Percentiles rank a stretch among this genome's conserved stretches.
phyloP scores from a whole-genome alignment of 2,329 filamentous ascomycete species.

The Helotiales sp. region DNA sequence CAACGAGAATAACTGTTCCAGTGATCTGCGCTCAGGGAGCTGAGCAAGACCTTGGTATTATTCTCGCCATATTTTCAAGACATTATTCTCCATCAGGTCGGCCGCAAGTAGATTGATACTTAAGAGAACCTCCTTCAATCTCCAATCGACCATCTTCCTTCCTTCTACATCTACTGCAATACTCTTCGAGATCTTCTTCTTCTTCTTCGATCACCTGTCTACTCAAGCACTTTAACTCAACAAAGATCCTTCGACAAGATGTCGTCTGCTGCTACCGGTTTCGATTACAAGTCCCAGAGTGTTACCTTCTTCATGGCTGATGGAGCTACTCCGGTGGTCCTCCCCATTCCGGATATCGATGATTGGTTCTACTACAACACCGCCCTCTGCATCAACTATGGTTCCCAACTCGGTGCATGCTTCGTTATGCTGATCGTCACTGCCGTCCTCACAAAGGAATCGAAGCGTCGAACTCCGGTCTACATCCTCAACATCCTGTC shows the following conservation, averaged over 20 bases:
- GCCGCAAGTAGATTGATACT: not conserved
- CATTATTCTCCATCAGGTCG: slow-evolving; percentile 8
- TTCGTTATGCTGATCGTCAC: slow-evolving; percentile 61
- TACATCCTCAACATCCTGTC: slow-evolving; percentile 65
- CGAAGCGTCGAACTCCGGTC: slow-evolving; percentile 62
- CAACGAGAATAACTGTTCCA: slow-evolving; percentile 12
- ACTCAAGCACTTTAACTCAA: not conserved
- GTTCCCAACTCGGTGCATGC: slow-evolving; percentile 63
- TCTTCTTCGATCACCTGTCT: not conserved
- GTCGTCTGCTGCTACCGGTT: slow-evolving; percentile 37
- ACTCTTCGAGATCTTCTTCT: slow-evolving; percentile 1
- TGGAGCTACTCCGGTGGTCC: slow-evolving; percentile 47
- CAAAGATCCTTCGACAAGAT: slow-evolving; percentile 23
- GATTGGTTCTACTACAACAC: slow-evolving; percentile 52
- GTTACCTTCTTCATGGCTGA: slow-evolving; percentile 54
- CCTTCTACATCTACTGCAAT: not conserved
- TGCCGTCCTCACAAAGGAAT: slow-evolving; percentile 59
- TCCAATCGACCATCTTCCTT: not conserved
- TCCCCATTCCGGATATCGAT: slow-evolving; percentile 52
- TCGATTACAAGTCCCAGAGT: slow-evolving; percentile 57
- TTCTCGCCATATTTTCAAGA: slow-evolving; percentile 9
- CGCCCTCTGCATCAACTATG: slow-evolving; percentile 60
- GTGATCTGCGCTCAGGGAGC: not conserved
- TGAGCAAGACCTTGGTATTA: slow-evolving; percentile 9
- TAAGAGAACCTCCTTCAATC: not conserved